Base-by-base conservation (phyloP, 2,329 filamentous ascomycete genomes). In the Pseudogymnoascus sp. region DNA sequence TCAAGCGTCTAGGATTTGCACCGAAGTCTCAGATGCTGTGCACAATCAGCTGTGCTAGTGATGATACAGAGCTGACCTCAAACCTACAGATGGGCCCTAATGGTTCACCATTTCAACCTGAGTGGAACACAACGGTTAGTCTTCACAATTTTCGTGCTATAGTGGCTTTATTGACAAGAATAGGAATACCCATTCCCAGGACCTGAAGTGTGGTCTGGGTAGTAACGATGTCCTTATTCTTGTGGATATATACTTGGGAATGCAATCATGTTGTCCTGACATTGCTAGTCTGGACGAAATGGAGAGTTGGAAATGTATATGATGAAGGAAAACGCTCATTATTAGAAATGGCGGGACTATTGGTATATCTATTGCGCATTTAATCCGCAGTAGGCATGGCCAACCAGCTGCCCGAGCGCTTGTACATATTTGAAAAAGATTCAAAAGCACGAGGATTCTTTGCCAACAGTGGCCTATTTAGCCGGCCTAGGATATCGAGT, bases 111-210 rank as follows among this genome's bases (percentile, higher is more conserved):
- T 56, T 56, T 26, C 47, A 56, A 13, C n/a, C 26, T 33, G 47
- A 56, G 26, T 56, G 47, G 47, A 56, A 56, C 26, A 56, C 47
- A 56, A 56, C 47, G 16, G 47, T 56, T 14, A 33, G 47, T 56
- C 10, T 19, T 13, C 26, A 1, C 26, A 10, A 56, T 56, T 13
- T 33, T 5, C 7, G 21, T 50, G 14, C 19, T 56, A 33, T 53
- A 3, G 13, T 13, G 13, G 13, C n/a, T 19, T 31, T 50, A 35
- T 37, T 65, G 10, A 65, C 26, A 44, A 14, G 10, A 47, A 21
- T 60, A 65, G 64, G 29, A n/a, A 31, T 65, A 65, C 40, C 53
- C 29, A 33, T 65, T 65, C 16, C 64, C 64, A 1, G 64, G 64
- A 26, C 64, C 64, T 7, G 24, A 35, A 24, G 56, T 63, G 8